Base-by-base conservation (phyloP, 768 basidiomycete genomes). In the Calvatia gigantea region DNA sequence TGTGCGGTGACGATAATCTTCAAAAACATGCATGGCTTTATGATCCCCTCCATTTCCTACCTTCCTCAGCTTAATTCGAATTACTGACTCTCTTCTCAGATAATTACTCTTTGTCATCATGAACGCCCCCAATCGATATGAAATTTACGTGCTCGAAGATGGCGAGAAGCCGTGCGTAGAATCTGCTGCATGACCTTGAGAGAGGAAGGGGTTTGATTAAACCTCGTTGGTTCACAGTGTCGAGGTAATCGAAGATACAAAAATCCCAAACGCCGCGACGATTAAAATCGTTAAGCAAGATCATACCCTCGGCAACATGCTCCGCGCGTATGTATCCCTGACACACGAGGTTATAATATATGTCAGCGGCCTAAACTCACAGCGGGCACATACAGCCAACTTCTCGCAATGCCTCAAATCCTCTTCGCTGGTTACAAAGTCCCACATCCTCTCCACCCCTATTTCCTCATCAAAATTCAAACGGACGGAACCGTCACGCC, bases 371-470 rank as follows among this genome's bases (percentile, higher is more conserved):
- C n/a, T 12, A 1, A 29, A 28, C 43, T 44, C 8, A 45, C 32
- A n/a, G n/a, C 35, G 43, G 27, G 41, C 21, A 21, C 17, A 51
- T 28, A 44, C 67, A 97, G 95, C 2, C 94, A 99, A 80, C 86
- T 98, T 27, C 85, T 98, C 31, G 72, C 86, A 6, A 89, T 90
- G 82, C 88, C 91, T 5, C 79, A 86, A 61, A 85, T 98, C 61
- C 85, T 94, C 58, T 98, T 98, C 67, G 95, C 95, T 1, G 97
- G 97, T 1, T 98, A 98, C 85, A 94, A 95, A 75, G 93, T 94
- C 35, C 96, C 96, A 0, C 97, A 98, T 65, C 96, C 97, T 1
- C 84, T 96, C 19, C 92, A 97, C 60, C 94, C 95, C 6, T 82
- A 94, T 69, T 96, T 98, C 73, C 78, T 91, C 55, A 83, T 99